Percentiles rank a stretch among this genome's conserved stretches.
Evolutionary conservation across 2,329 filamentous ascomycete species (phyloP).

Genomic region (Juglanconis sp.): DNA sequence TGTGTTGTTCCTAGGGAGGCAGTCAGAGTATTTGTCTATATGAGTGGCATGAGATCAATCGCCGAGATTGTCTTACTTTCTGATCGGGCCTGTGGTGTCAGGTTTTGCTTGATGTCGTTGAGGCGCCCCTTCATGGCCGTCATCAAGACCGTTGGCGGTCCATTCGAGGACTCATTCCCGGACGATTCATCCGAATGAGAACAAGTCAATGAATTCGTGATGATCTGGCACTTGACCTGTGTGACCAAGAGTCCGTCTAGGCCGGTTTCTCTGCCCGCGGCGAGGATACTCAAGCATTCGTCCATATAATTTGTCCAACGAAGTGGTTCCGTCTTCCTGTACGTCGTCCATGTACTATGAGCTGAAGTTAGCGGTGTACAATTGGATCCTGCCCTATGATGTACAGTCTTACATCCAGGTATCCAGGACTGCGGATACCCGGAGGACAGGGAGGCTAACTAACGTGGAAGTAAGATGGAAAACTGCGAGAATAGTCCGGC

Average conservation of each 20-base stretch:
- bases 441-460: conserved; percentile 2
- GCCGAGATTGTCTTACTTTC: conserved; percentile 15
- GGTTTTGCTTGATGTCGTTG: conserved; percentile 17
- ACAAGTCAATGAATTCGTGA: conserved; percentile 23
- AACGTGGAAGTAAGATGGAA: conserved; percentile 25
- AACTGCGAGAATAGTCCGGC: conserved; percentile 12
- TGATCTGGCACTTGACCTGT: conserved; percentile 25
- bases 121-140: conserved; percentile 22
- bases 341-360: conserved; percentile 8
- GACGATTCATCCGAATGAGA: conserved; percentile 5
- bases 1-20: conserved; percentile 14
- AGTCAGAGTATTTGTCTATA: no score
- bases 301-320: conserved; percentile 20
- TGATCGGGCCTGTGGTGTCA: conserved; percentile 16
- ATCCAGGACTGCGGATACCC: no score
- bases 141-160: conserved; percentile 15
- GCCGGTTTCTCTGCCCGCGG: conserved; percentile 18
- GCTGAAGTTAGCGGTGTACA: no score
- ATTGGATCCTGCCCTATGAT: no score
- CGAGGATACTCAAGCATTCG: conserved; percentile 13
- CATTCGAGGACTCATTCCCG: background rate
- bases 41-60: no score
- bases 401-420: no score
- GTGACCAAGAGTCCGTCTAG: conserved; percentile 20
- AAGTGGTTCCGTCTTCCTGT: conserved; percentile 20